Percentiles rank a stretch among this genome's conserved stretches.
These are phyloP conservation scores for Globisporangium carolinianum DNA, from an alignment of 352 stramenopile genomes.

Conservation along the genomic window DNA sequence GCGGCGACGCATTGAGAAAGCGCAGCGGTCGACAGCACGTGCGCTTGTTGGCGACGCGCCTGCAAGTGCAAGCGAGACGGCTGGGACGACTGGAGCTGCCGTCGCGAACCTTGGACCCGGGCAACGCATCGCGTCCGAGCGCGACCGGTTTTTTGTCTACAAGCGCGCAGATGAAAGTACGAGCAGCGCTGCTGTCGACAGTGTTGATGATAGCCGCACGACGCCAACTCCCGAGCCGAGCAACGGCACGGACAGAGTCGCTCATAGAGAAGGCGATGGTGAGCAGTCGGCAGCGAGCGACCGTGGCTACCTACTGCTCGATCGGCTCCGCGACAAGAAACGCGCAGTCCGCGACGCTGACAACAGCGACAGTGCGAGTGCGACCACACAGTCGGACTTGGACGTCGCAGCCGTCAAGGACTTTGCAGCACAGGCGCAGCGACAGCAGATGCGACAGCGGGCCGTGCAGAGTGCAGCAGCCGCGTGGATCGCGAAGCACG, in stretches of 20 bases:
- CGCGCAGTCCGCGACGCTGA: neutral
- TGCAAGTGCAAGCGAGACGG: constrained; percentile 12
- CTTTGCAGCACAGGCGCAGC: constrained; percentile 19
- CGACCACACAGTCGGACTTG: constrained; percentile 25
- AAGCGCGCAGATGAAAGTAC: constrained; percentile 23
- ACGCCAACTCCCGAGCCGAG: neutral
- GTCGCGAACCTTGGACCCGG: constrained; percentile 22
- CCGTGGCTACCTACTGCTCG: too few species aligned
- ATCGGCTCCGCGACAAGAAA: constrained; percentile 4
- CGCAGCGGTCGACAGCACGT: constrained; percentile 7
- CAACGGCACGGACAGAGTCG: neutral
- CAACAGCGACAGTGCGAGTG: constrained; percentile 5
- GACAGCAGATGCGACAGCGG: constrained; percentile 18
- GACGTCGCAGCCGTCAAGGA: constrained; percentile 19
- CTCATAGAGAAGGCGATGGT: constrained; percentile 8
- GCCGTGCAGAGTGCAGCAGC: constrained; percentile 22
- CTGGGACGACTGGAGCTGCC: neutral
- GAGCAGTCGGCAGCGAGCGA: neutral
- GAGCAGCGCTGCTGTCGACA: neutral
- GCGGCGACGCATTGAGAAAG: constrained; percentile 69
- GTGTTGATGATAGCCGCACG: neutral
- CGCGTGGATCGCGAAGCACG: constrained; percentile 30
- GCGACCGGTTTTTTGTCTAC: constrained; percentile 70
- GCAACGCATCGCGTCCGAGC: constrained; percentile 76
- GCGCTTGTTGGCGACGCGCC: constrained; percentile 31